These are phyloP conservation scores for Suhomyces coccinellae DNA, from an alignment of 1,139 yeast genomes.

Conservation along the genomic window DNA sequence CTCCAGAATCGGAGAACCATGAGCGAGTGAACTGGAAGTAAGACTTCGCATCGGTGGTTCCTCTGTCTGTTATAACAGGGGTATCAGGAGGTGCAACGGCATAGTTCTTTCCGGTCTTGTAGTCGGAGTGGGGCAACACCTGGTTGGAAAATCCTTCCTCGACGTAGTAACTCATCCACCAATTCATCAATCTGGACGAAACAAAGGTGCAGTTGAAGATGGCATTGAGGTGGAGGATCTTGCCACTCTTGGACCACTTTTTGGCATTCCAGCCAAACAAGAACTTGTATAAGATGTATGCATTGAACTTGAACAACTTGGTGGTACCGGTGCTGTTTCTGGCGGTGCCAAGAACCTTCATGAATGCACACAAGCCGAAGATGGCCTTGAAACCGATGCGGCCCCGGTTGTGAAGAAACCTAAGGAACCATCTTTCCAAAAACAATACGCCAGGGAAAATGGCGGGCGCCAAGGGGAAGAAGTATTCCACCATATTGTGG, in stretches of 20 bases:
- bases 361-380: constrained; percentile 62
- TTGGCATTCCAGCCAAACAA: constrained; percentile 83
- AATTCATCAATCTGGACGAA: constrained; percentile 76
- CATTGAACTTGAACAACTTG: constrained; percentile 55
- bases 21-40: constrained; percentile 48
- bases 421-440: constrained; percentile 55
- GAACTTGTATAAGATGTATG: constrained; percentile 80
- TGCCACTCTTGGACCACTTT: constrained; percentile 64
- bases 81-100: constrained; percentile 13
- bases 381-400: constrained; percentile 40
- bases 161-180: constrained; percentile 72
- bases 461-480: constrained; percentile 86
- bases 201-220: constrained; percentile 85
- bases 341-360: constrained; percentile 57
- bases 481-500: constrained; percentile 58
- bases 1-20: constrained; percentile 55
- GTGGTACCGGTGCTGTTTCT: constrained; percentile 48
- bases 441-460: constrained; percentile 79
- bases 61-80: constrained; percentile 3
- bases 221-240: constrained; percentile 69
- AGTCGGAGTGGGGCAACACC: constrained; percentile 35
- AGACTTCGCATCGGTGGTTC: constrained; percentile 47
- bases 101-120: constrained; percentile 30
- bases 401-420: constrained; percentile 50
- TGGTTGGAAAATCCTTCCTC: constrained; percentile 44